Conservation (phyloP, 2,329 filamentous ascomycete species). For the Incumbomyces lentus region DNA sequence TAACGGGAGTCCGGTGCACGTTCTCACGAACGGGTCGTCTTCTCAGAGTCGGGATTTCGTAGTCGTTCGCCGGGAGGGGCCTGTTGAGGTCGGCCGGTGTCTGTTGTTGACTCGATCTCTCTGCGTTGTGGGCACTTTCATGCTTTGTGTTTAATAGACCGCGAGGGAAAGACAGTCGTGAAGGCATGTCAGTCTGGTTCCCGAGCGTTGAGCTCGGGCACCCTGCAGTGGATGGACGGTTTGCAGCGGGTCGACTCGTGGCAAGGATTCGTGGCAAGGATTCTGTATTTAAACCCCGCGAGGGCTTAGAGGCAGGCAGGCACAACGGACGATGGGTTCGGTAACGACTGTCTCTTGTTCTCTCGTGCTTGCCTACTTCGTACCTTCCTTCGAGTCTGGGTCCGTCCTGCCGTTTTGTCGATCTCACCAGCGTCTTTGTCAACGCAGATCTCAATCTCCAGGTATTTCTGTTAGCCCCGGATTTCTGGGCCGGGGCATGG, state of each 20-base stretch:
- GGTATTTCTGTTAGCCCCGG: conserved; percentile 7
- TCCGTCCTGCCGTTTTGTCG: not conserved
- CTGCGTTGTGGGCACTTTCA: not conserved
- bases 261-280: too few species aligned
- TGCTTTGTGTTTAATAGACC: not conserved
- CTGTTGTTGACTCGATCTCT: too few species aligned
- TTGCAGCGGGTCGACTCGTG: too few species aligned
- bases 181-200: not conserved
- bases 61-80: conserved; percentile 16
- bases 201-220: too few species aligned
- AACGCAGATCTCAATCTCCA: conserved; percentile 5
- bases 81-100: conserved; percentile 14
- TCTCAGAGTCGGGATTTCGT: conserved; percentile 22
- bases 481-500: conserved; percentile 1
- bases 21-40: conserved; percentile 14
- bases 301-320: too few species aligned
- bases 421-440: not conserved
- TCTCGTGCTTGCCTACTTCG: too few species aligned
- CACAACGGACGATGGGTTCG: too few species aligned
- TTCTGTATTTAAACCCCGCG: too few species aligned
- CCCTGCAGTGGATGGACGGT: too few species aligned
- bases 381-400: too few species aligned
- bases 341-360: too few species aligned
- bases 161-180: conserved; percentile 1
- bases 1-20: conserved; percentile 10